Evolutionary conservation across 2,329 filamentous ascomycete species (phyloP), one percentile per base, ranked within the genome.

Genomic region (Fusarium transvaalense): DNA sequence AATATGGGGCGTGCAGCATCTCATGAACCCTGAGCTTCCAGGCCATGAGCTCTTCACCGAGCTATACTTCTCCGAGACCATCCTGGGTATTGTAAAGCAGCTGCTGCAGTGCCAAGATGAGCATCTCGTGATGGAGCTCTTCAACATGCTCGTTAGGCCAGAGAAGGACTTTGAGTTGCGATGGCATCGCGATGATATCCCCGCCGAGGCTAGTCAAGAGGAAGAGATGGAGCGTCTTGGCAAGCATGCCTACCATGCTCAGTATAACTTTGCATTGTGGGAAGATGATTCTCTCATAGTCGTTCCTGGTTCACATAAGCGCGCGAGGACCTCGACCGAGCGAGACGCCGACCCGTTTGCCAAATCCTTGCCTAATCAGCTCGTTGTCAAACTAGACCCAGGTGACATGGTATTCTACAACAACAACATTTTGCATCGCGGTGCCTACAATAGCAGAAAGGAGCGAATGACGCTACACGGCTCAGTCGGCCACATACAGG

Each of bases 1-100:
- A 21, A 97, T 97, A 78, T 97, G 93, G 94, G 93, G 93, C 67
- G 91, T 97, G 4, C 93, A 97, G 82, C 92, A 94, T 78, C 85
- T 97, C 7, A 84, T 97, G 74, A 90, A 94, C 78, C 93, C 93
- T 0, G 82, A 84, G 2, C 87, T 95, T 71, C 86, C 88, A 0
- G 85, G 86, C 55, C 84, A 87, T 62, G 78, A 83, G 4, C 76
- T 84, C 5, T 97, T 94, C 78, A 86, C 89, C 7, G 77, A 82
- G 51, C 83, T 86, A 58, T 97, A 97, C 80, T 97, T 97, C 76
- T 87, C 89, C 34, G 81, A 86, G 23, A 82, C 84, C 27, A 81
- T 95, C 10, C 78, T 95, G 1, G 76, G 79, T 31, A 84, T 91
- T 2, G 90, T 91, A 2, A 87, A 86, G 68, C 86, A 89, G 74